A percentile compares a stretch with the other conserved stretches of the same genome.
Evolutionary conservation across 441 rosid genomes (phyloP).

Genomic region (Biscutella laevigata): DNA sequence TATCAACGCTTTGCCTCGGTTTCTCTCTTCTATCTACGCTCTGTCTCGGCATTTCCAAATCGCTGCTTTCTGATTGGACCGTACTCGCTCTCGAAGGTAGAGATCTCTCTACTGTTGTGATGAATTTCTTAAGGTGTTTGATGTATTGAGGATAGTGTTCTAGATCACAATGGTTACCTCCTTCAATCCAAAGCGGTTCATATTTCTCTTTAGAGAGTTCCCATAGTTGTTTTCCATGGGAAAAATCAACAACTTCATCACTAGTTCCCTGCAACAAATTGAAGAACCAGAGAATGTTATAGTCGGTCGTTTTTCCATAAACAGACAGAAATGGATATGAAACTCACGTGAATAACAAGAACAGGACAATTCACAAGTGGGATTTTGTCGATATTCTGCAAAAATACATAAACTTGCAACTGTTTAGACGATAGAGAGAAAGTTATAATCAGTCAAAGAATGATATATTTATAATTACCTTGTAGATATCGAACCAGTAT

Average conservation of each 20-base stretch:
- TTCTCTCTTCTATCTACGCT: constrained; percentile 78
- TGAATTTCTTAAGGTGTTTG: constrained; percentile 86
- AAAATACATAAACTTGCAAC: not conserved
- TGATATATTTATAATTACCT: constrained; percentile 36
- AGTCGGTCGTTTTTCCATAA: not conserved
- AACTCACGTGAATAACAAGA: constrained; percentile 80
- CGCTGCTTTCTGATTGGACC: constrained; percentile 49
- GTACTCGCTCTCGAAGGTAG: constrained; percentile 58
- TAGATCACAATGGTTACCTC: constrained; percentile 85
- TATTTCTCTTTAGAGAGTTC: constrained; percentile 82
- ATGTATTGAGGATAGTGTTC: constrained; percentile 79
- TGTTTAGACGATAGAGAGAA: no score
- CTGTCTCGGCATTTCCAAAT: constrained; percentile 29
- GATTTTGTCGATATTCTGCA: constrained; percentile 97
- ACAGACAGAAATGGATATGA: constrained; percentile 6
- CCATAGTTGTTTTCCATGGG: constrained; percentile 94
- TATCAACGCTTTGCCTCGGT: constrained; percentile 68
- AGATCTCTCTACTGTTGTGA: constrained; percentile 75
- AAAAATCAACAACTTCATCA: constrained; percentile 94
- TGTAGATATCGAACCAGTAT: constrained; percentile 95
- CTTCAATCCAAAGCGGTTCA: constrained; percentile 91
- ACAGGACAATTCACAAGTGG: constrained; percentile 84
- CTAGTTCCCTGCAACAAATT: constrained; percentile 64
- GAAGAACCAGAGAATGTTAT: not conserved
- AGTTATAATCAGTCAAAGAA: not conserved